Evolutionary conservation across 371 early-diverging fungal species (phyloP).

Genomic region (Actinomortierella ambigua): DNA sequence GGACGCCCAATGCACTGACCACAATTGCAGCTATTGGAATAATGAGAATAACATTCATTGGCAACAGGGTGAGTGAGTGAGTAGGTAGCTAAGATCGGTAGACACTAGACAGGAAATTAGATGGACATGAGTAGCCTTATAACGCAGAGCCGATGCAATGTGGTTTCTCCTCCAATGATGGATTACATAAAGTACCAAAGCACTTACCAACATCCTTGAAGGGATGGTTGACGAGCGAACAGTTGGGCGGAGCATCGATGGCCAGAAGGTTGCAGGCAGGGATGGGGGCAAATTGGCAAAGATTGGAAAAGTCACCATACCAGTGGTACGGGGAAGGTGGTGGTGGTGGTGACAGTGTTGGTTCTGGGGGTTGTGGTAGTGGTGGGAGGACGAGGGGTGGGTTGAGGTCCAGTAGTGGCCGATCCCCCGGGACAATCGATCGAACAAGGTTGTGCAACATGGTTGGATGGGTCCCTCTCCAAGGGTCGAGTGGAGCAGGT

Average conservation of each 20-base stretch:
- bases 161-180: no score
- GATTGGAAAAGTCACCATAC: slow-evolving; percentile 24
- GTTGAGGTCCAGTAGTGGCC: slow-evolving; percentile 2
- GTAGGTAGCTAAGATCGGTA: no score
- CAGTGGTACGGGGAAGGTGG: not conserved
- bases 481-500: not conserved
- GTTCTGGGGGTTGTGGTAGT: not conserved
- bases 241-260: not conserved
- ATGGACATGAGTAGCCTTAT: no score
- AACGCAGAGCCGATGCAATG: no score
- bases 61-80: no score
- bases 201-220: not conserved
- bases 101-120: no score
- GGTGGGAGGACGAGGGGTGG: not conserved
- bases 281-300: slow-evolving; percentile 15
- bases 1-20: no score
- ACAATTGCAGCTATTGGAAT: no score
- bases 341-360: not conserved
- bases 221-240: not conserved
- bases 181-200: no score
- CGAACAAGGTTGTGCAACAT: not conserved
- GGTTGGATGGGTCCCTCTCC: not conserved
- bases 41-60: no score
- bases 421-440: not conserved
- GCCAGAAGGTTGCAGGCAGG: slow-evolving; percentile 26